Base-by-base conservation (phyloP, 768 basidiomycete species). In the Boletus subcaerulescens region DNA sequence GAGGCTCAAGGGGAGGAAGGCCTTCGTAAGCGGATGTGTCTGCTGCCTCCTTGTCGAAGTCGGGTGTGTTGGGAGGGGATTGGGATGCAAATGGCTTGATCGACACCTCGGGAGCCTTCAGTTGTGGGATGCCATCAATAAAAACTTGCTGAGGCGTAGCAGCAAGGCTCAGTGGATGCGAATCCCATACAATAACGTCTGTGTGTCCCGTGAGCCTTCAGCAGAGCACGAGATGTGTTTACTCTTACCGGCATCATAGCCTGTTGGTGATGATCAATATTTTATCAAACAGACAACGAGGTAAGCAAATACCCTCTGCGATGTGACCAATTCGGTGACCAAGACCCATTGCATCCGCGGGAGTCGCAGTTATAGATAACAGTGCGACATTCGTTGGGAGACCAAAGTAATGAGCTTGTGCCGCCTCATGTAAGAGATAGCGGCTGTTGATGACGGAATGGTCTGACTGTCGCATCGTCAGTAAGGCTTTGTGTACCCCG, bases 101-200 rank as follows among this genome's bases (percentile, higher is more conserved):
- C 1, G 69, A 65, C 54, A 77, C 73, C 5, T 71, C 61, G 17
- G 78, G 77, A n/a, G 73, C 68, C 45, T 76, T 75, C 48, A 89
- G 76, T 62, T 95, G 92, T 4, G 83, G 66, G 53, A 92, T 84
- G 2, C 93, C 93, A 67, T 97, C 93, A 59, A 95, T 89, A 77
- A 86, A 95, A 26, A 90, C 83, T 53, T 85, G 83, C 13, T 74
- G 65, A 0, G 91, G 91, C 0, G 87, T 90, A 3, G 91, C 85
- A 50, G 86, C 89, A 20, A 90, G 72, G 29, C 77, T 77, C 29
- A 93, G 76, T 1, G 91, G 91, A 70, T 91, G 87, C 3, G 82
- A 83, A 62, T 87, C 83, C 86, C 85, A 87, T 36, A 91, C 68
- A 8, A 91, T 87, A n/a, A 90, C 65, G 64, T 92, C 86, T 45